These are phyloP conservation scores for Rossbeevera mucosa DNA, from an alignment of 768 basidiomycete species.

Conservation along the genomic window DNA sequence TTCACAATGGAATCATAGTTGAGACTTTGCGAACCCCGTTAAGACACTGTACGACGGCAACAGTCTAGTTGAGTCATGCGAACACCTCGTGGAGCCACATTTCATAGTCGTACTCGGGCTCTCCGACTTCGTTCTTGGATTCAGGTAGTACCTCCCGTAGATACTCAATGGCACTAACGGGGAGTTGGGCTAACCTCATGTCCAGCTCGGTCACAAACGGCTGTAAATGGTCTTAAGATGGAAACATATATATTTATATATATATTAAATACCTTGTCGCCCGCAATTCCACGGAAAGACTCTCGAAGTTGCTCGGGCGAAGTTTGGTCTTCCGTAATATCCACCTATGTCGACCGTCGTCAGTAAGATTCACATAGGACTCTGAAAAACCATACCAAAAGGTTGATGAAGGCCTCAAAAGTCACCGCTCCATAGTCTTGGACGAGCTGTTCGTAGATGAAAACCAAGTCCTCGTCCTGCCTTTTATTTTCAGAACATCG, in stretches of 20 bases:
- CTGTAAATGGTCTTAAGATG: conserved; percentile 37
- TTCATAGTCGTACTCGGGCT: conserved; percentile 77
- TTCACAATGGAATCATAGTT: conserved; percentile 11
- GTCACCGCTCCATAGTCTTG: conserved; percentile 84
- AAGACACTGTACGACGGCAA: no score
- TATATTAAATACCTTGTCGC: conserved; percentile 63
- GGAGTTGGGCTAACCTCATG: conserved; percentile 77
- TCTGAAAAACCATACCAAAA: conserved; percentile 60
- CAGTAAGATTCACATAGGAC: not conserved
- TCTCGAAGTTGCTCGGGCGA: conserved; percentile 89
- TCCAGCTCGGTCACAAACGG: conserved; percentile 93
- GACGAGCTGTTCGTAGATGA: conserved; percentile 75
- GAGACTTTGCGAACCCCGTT: not conserved
- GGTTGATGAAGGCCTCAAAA: conserved; percentile 91
- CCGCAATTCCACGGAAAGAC: conserved; percentile 88
- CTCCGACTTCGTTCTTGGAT: conserved; percentile 47
- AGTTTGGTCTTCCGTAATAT: conserved; percentile 93
- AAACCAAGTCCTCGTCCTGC: conserved; percentile 83
- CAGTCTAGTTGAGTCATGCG: no score
- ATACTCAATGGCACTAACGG: conserved; percentile 71
- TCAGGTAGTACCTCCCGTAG: conserved; percentile 78
- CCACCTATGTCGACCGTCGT: conserved; percentile 53
- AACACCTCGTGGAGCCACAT: conserved; percentile 79
- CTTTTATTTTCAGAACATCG: not conserved
- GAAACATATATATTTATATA: not conserved